phyloP scores from a whole-genome alignment of 768 basidiomycete genomes.

The Rhizopogon rudus region DNA sequence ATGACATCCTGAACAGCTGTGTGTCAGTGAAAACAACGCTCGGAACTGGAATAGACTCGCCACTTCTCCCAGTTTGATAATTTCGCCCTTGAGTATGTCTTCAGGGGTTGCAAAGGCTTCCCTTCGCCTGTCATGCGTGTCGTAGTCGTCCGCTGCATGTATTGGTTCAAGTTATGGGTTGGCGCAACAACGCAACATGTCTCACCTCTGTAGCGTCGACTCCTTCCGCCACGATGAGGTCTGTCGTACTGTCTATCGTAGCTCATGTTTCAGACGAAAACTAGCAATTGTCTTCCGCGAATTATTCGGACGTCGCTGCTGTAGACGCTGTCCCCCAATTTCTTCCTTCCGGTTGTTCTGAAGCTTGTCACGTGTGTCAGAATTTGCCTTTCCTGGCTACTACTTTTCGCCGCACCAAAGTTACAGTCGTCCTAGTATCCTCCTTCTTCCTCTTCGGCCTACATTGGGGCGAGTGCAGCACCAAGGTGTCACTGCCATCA shows the following conservation, averaged over 20 bases:
- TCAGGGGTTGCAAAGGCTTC: slow-evolving; percentile 67
- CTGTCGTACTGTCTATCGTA: slow-evolving; percentile 58
- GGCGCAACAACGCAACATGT: neutral
- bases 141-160: slow-evolving; percentile 50
- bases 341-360: neutral
- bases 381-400: neutral
- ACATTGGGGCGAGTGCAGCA: neutral
- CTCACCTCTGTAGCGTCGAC: slow-evolving; percentile 52
- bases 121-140: slow-evolving; percentile 55
- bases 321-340: neutral
- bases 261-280: slow-evolving; percentile 39
- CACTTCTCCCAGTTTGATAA: slow-evolving; percentile 78
- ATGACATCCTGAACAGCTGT: slow-evolving; percentile 48
- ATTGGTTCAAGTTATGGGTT: slow-evolving; percentile 1
- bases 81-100: slow-evolving; percentile 59
- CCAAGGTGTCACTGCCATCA: neutral
- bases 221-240: slow-evolving; percentile 39
- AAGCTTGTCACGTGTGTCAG: neutral
- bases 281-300: slow-evolving; percentile 4
- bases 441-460: too few species aligned
- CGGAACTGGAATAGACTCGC: slow-evolving; percentile 39
- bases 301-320: slow-evolving; percentile 3
- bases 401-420: too few species aligned
- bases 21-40: slow-evolving; percentile 1
- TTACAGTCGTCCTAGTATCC: too few species aligned